Conservation (phyloP, 2,329 filamentous ascomycete species). For the Pyrenochaeta sp. region DNA sequence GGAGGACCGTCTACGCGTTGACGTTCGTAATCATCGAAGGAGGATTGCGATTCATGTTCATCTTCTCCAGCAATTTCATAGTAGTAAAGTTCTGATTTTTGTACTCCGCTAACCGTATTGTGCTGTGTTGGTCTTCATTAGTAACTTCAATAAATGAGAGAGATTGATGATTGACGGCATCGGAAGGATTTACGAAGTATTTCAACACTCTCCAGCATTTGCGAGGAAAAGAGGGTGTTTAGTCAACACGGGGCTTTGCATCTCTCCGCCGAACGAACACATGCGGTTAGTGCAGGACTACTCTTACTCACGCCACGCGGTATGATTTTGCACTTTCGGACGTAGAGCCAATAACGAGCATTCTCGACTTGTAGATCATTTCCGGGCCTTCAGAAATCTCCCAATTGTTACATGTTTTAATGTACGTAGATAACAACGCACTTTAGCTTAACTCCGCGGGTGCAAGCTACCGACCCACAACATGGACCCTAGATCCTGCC, state of each 20-base stretch:
- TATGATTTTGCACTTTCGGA: neutral
- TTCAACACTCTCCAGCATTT: too few relatives aligned
- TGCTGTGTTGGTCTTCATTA: conserved; percentile 50
- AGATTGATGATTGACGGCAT: too few relatives aligned
- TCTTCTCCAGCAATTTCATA: too few relatives aligned
- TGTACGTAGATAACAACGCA: neutral
- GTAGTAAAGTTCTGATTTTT: too few relatives aligned
- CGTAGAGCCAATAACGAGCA: neutral
- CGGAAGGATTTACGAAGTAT: too few relatives aligned
- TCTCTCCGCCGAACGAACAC: neutral
- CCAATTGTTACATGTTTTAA: neutral
- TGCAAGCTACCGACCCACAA: neutral
- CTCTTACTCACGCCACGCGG: neutral
- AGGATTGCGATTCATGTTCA: too few relatives aligned
- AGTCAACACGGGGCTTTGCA: neutral
- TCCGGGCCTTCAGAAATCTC: neutral
- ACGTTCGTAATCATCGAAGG: too few relatives aligned
- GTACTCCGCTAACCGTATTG: conserved; percentile 29
- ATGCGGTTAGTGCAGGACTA: neutral
- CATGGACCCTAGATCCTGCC: neutral
- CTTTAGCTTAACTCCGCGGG: neutral
- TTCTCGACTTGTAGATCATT: neutral
- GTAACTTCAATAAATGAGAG: conserved; percentile 35
- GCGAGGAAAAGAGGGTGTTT: neutral
- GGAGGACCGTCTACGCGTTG: too few relatives aligned